Evolutionary conservation across 169 alveolate genomes (phyloP).

Genomic region (Plasmodium vinckei): DNA sequence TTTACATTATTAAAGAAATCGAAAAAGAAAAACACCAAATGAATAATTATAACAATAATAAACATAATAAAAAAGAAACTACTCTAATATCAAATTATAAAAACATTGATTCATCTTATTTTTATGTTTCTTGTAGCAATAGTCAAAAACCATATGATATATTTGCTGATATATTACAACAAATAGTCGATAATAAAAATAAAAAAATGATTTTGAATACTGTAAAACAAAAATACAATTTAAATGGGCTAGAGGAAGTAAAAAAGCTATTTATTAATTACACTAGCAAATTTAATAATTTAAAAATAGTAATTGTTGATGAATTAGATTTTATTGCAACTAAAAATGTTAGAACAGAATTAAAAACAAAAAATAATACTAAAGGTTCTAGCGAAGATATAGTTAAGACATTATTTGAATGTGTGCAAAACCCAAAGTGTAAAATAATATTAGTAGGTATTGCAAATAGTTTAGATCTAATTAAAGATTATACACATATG

Average conservation of each 20-base stretch:
- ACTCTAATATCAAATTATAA: neutral
- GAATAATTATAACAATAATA: constrained; percentile 3
- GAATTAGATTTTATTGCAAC: constrained; percentile 67
- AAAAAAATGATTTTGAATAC: constrained; percentile 27
- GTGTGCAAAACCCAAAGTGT: constrained; percentile 36
- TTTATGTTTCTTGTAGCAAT: constrained; percentile 60
- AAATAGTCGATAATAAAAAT: constrained; percentile 33
- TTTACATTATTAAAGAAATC: constrained; percentile 65
- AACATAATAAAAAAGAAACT: constrained; percentile 21
- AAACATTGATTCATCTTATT: constrained; percentile 65
- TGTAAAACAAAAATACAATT: constrained; percentile 43
- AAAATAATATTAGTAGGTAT: constrained; percentile 63
- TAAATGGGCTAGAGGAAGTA: constrained; percentile 67
- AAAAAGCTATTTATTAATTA: constrained; percentile 53
- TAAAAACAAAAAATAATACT: constrained; percentile 19
- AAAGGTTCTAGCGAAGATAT: constrained; percentile 44
- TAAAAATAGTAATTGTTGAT: constrained; percentile 63
- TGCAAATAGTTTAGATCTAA: constrained; percentile 66
- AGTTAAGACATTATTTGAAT: constrained; percentile 55
- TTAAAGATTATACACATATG: constrained; percentile 60
- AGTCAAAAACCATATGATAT: constrained; percentile 69
- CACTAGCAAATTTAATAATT: constrained; percentile 55
- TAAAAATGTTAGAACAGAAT: constrained; percentile 55
- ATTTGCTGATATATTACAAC: constrained; percentile 67
- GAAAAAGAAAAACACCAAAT: constrained; percentile 37